Conservation (phyloP, 75 land plant species). For the Pinus albicaulis region DNA sequence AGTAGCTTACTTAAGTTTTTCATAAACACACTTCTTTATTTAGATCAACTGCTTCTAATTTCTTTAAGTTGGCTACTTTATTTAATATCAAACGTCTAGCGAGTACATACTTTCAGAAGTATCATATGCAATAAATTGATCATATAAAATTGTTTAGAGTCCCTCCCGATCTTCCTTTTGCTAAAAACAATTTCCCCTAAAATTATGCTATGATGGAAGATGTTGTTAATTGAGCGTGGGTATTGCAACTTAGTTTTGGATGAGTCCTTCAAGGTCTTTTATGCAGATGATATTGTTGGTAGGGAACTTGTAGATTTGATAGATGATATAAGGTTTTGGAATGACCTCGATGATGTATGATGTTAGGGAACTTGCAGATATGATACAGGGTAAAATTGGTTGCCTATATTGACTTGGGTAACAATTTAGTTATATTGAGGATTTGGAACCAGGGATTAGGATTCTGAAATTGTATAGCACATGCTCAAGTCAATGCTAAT, state of each 20-base stretch:
- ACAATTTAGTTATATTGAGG: no score
- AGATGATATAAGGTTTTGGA: slow-evolving; percentile 65
- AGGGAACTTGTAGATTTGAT: slow-evolving; percentile 62
- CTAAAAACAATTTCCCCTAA: slow-evolving; percentile 15
- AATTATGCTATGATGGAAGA: slow-evolving; percentile 60
- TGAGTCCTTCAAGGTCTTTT: slow-evolving; percentile 46
- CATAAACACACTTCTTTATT: no score
- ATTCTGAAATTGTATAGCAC: no score
- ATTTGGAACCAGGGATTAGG: no score
- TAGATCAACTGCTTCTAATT: no score
- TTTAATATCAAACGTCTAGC: slow-evolving; percentile 33
- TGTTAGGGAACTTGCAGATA: no score
- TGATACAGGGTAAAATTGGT: no score
- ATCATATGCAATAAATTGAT: slow-evolving; percentile 49
- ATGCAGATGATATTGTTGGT: slow-evolving; percentile 48
- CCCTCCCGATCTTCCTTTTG: slow-evolving; percentile 26
- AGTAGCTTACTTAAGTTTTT: no score
- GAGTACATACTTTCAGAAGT: slow-evolving; percentile 42
- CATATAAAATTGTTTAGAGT: not conserved
- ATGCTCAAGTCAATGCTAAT: no score
- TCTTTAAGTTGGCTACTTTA: no score
- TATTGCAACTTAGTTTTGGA: slow-evolving; percentile 58
- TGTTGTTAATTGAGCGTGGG: slow-evolving; percentile 39
- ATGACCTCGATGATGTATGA: slow-evolving; percentile 56
- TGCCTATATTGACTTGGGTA: no score